Conservation (phyloP, 305 asterid species). For the Striga hermonthica region DNA sequence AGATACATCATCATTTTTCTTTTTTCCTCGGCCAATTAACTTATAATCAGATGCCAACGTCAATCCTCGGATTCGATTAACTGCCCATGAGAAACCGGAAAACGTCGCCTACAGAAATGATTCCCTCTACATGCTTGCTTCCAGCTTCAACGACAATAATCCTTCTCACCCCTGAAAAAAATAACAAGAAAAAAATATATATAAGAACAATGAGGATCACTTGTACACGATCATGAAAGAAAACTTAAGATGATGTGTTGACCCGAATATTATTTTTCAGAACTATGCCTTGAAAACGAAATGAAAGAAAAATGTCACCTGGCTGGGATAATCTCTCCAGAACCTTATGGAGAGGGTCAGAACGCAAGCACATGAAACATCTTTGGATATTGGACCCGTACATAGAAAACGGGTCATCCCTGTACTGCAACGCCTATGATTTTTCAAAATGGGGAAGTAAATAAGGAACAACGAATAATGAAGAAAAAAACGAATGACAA, state of each 20-base stretch:
- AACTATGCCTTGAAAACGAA: not conserved
- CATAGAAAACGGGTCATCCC: slow-evolving; percentile 63
- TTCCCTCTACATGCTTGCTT: slow-evolving; percentile 90
- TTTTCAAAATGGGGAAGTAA: not conserved
- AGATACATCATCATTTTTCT: slow-evolving; percentile 36
- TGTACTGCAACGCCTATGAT: slow-evolving; percentile 59
- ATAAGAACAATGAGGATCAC: not conserved
- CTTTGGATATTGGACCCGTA: slow-evolving; percentile 55
- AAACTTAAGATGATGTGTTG: slow-evolving; percentile 4
- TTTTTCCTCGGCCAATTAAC: slow-evolving; percentile 35
- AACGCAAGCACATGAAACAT: slow-evolving; percentile 88
- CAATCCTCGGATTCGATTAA: slow-evolving; percentile 24
- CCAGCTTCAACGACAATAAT: slow-evolving; percentile 89
- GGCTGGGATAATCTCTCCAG: slow-evolving; percentile 85
- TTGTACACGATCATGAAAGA: not conserved
- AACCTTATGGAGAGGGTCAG: slow-evolving; percentile 72
- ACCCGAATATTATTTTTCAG: not conserved
- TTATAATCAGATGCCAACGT: slow-evolving; percentile 26
- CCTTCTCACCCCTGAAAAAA: slow-evolving; percentile 74
- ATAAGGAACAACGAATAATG: not conserved
- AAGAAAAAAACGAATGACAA: not conserved
- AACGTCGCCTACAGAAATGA: slow-evolving; percentile 66
- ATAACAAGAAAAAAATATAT: not conserved
- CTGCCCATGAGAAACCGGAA: slow-evolving; percentile 69
- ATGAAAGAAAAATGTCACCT: slow-evolving; percentile 40